These are phyloP conservation scores for Peronospora farinosa DNA, from an alignment of 352 stramenopile species.

Conservation along the genomic window DNA sequence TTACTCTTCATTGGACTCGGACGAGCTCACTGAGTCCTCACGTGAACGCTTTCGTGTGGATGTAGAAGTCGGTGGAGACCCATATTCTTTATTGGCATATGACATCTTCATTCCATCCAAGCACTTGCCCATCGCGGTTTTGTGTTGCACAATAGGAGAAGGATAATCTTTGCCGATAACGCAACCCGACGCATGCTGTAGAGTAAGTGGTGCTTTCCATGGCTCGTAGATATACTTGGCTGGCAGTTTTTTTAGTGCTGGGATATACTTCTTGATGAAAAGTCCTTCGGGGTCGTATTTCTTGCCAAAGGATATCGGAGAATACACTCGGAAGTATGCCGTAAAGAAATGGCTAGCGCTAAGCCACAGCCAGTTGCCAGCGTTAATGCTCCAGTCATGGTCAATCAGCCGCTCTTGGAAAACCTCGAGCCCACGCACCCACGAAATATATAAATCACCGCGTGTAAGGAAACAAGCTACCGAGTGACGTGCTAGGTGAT, in stretches of 20 bases:
- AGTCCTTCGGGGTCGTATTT: slow-evolving; percentile 92
- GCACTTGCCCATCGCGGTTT: slow-evolving; percentile 81
- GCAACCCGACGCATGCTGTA: slow-evolving; percentile 81
- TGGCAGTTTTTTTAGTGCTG: slow-evolving; percentile 86
- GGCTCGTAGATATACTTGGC: slow-evolving; percentile 97
- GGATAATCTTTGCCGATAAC: slow-evolving; percentile 92
- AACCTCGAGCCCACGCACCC: slow-evolving; percentile 89
- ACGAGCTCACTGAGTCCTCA: neutral
- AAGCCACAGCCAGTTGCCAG: slow-evolving; percentile 97
- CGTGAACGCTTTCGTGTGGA: slow-evolving; percentile 6
- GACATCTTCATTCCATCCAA: slow-evolving; percentile 89
- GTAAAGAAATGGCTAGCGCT: slow-evolving; percentile 93
- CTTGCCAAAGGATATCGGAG: slow-evolving; percentile 90
- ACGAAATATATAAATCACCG: slow-evolving; percentile 95
- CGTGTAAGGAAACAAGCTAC: slow-evolving; percentile 97
- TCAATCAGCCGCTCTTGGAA: slow-evolving; percentile 93
- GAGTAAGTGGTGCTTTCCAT: slow-evolving; percentile 90
- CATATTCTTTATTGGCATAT: slow-evolving; percentile 56
- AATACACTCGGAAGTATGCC: slow-evolving; percentile 97
- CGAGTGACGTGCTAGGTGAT: slow-evolving; percentile 88
- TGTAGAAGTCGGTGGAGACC: slow-evolving; percentile 13
- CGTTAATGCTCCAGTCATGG: slow-evolving; percentile 96
- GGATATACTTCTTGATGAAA: slow-evolving; percentile 92
- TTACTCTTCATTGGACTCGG: neutral
- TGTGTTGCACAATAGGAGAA: slow-evolving; percentile 92